Evolutionary conservation across 2,329 filamentous ascomycete genomes (phyloP), one percentile per base, ranked within the genome.

Genomic region (Xylaria sp.): DNA sequence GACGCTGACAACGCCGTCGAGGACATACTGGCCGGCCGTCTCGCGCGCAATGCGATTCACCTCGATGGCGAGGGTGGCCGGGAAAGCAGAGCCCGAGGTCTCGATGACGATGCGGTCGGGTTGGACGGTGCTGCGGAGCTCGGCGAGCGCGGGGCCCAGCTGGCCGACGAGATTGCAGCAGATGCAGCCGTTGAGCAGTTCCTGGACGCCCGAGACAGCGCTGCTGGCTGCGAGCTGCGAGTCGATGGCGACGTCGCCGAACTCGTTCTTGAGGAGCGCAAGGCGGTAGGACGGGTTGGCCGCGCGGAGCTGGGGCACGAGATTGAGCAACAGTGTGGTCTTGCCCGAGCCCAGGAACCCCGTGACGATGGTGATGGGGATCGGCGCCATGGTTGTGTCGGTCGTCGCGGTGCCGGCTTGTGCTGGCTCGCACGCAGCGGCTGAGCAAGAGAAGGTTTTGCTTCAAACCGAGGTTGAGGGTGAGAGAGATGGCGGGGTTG

Each of bases 111-210:
- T 96, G 64, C 96, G 88, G 78, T 98, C 92, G 0, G 94, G 95
- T 0, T 73, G 71, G 40, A 85, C 79, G 16, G 79, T 79, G 27
- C 83, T 80, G 60, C 88, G 87, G 48, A 99, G 89, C 77, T 96
- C 90, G 51, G 87, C 82, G 21, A 99, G 89, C 1, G 95, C 94
- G 57, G 92, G 90, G 68, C 89, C 88, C 8, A 99, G 89, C 80
- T 97, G 93, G 18, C 96, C 96, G 69, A 99, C 95, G 29, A 98
- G 91, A 79, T 98, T 98, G 84, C 96, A 99, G 87, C 96, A 99
- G 81, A 99, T 98, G 83, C 96, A 98, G 73, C 95, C 96, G 79
- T 97, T 97, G 63, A 99, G 90, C 0, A 99, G 87, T 81, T 99
- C 96, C 75, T 92, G 92, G 4, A 97, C 94, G 64, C 94, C 95